Base-by-base conservation (phyloP, 345 rosid genomes). In the Salix dunnii region DNA sequence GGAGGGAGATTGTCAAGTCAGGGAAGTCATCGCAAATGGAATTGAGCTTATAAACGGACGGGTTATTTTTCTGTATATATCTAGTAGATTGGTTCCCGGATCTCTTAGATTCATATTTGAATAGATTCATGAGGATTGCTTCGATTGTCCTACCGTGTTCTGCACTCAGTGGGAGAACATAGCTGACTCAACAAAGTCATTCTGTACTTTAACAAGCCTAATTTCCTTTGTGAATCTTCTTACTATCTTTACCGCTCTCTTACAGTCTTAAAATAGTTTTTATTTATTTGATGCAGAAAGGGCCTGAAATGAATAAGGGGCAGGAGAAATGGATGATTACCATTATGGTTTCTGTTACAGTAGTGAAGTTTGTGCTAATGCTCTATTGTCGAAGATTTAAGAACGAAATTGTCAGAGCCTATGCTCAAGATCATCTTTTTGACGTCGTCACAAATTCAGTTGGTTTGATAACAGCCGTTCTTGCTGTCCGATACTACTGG, bases 241-340 rank as follows among this genome's bases (percentile, higher is more conserved):
- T 2, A 51, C 6, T 18, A 17, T 51, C 8, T 51, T 0, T 18
- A 51, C n/a, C 21, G 20, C 18, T 18, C 21, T 20, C 58, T 18
- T 51, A 6, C 20, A 0, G 3, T 51, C 58, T 51, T 51, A 51
- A 20, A 21, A 20, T 30, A 14, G 6, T 5, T 42, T 74, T 31
- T 28, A 35, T n/a, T 36, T 74, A 3, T 63, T 60, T 20, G 66
- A 11, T 72, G 6, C 69, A 84, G 87, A 68, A 73, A 27, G 83
- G 79, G 3, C 79, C 87, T 27, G 77, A 77, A 6, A 74, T 61
- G 23, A 36, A 76, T 70, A 68, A 11, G 21, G 69, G 38, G 46
- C 53, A 79, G 76, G 85, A 84, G 83, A 82, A 40, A 53, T 84
- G 87, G 87, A 82, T 84, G 87, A 75, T 82, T n/a, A 79, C 79